phyloP scores from a whole-genome alignment of 2,329 filamentous ascomycete species.

The Microthyrium microscopicum region DNA sequence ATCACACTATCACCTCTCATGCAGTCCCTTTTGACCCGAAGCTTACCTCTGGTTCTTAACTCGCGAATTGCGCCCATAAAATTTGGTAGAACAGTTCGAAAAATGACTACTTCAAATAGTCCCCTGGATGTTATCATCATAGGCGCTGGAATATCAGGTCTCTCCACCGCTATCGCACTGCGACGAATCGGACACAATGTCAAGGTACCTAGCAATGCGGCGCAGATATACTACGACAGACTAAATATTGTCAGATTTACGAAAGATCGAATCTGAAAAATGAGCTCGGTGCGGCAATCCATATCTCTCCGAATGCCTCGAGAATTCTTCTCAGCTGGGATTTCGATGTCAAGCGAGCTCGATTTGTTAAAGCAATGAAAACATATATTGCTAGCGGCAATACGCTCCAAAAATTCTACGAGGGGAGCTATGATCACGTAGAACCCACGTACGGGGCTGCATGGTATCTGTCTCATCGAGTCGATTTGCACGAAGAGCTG shows the following conservation, averaged over 20 bases:
- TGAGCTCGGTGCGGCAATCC: constrained; percentile 27
- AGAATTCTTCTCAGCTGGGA: neutral
- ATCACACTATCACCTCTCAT: no score
- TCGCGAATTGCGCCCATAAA: no score
- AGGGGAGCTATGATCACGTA: no score
- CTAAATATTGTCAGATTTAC: constrained; percentile 9
- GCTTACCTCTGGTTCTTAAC: no score
- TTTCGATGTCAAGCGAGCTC: neutral
- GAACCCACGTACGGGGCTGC: no score
- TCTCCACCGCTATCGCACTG: no score
- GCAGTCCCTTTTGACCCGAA: no score
- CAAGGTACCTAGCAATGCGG: neutral
- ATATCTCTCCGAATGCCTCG: constrained; percentile 22
- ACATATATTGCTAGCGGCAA: neutral
- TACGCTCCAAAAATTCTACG: neutral
- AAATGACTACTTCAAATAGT: no score
- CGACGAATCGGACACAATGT: no score
- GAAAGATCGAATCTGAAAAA: constrained; percentile 18
- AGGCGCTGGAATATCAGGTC: no score
- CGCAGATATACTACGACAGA: neutral
- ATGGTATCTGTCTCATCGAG: neutral
- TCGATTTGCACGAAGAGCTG: neutral
- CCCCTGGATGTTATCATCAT: no score
- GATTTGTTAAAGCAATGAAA: neutral
- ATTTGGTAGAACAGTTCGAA: no score